Percentiles rank a stretch among this genome's conserved stretches.
Evolutionary conservation across 257 asterid species (phyloP).

Genomic region (Rauvolfia tetraphylla): DNA sequence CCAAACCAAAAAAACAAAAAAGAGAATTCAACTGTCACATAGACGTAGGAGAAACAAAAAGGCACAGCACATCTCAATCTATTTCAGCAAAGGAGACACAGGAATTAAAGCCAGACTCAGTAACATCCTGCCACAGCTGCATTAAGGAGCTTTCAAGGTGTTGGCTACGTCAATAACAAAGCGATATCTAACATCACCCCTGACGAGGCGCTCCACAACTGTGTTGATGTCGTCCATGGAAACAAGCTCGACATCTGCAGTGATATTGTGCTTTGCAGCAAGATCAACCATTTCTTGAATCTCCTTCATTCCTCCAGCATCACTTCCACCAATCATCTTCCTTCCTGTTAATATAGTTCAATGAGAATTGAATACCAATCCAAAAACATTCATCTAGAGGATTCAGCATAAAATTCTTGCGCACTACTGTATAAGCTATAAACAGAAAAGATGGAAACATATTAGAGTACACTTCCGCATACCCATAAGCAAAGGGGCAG

Average conservation of each 20-base stretch:
- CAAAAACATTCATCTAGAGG: too few relatives aligned
- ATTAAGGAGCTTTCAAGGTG: background rate
- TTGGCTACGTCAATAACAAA: background rate
- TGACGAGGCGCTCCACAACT: background rate
- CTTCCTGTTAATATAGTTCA: background rate
- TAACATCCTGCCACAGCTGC: background rate
- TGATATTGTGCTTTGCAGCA: background rate
- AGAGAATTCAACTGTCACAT: too few relatives aligned
- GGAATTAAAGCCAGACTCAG: background rate
- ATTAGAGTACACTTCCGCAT: background rate
- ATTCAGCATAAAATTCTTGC: too few relatives aligned
- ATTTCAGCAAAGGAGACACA: too few relatives aligned
- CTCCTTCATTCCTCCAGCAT: background rate
- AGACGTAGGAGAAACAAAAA: too few relatives aligned
- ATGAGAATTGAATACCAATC: background rate
- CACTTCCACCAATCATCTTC: background rate
- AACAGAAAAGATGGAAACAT: background rate
- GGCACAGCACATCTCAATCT: too few relatives aligned
- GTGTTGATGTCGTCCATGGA: background rate
- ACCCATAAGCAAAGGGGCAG: slow-evolving; percentile 26
- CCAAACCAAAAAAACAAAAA: too few relatives aligned
- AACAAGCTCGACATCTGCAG: background rate
- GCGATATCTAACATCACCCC: background rate
- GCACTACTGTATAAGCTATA: too few relatives aligned
- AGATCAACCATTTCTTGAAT: background rate